Conservation (phyloP, 805 yeast species). For the Hanseniaspora occidentalis region DNA sequence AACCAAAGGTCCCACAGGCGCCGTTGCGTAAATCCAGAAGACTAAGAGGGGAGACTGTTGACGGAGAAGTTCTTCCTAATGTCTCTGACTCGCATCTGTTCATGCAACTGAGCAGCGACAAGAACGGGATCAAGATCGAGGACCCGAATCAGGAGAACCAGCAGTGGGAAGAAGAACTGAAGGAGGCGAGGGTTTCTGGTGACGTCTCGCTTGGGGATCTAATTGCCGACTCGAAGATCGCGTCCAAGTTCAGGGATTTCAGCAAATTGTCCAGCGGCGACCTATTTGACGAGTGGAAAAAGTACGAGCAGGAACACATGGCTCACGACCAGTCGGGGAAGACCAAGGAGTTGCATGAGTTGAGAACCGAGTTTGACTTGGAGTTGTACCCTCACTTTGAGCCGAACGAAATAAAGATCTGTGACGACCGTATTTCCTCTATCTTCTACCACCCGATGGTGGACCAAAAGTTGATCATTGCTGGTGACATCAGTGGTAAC, state of each 20-base stretch:
- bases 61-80: constrained; percentile 23
- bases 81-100: constrained; percentile 16
- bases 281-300: constrained; percentile 42
- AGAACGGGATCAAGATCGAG: neutral
- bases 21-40: constrained; percentile 73
- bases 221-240: constrained; percentile 23
- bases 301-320: constrained; percentile 16
- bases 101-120: constrained; percentile 1
- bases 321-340: neutral
- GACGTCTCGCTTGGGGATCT: constrained; percentile 53
- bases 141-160: constrained; percentile 22
- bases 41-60: constrained; percentile 58
- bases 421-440: constrained; percentile 58
- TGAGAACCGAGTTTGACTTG: constrained; percentile 44
- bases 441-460: constrained; percentile 66
- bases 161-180: constrained; percentile 36
- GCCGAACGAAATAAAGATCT: constrained; percentile 60
- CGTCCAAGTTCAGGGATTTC: constrained; percentile 20
- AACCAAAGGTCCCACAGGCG: constrained; percentile 16
- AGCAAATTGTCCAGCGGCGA: constrained; percentile 52
- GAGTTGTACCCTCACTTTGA: constrained; percentile 42
- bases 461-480: constrained; percentile 45
- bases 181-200: constrained; percentile 49
- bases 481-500: constrained; percentile 83
- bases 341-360: constrained; percentile 22